Percentiles rank a stretch among this genome's conserved stretches.
Conservation (phyloP, 2,329 filamentous ascomycete genomes). For the Epichloe gansuensis region DNA sequence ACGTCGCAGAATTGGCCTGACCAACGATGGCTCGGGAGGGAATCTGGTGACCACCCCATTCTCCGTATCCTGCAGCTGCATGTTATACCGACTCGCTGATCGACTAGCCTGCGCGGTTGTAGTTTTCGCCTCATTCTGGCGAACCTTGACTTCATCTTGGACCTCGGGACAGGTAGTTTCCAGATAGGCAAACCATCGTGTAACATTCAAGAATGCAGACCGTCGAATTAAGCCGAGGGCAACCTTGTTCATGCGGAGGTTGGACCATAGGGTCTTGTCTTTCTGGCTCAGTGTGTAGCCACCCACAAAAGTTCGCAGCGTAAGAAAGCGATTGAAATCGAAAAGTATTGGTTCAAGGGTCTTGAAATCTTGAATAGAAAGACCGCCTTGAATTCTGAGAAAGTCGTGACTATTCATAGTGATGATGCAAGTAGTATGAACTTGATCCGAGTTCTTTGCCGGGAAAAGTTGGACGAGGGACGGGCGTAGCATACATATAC, state of each 20-base stretch:
- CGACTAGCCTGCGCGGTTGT: not conserved
- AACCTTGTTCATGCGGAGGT: not conserved
- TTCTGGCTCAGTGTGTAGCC: not conserved
- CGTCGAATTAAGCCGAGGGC: not conserved
- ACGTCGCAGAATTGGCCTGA: too few relatives aligned
- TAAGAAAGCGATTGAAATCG: not conserved
- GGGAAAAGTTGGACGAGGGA: too few relatives aligned
- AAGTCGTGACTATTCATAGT: too few relatives aligned
- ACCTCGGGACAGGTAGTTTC: not conserved
- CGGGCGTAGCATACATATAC: too few relatives aligned
- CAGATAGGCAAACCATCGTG: not conserved
- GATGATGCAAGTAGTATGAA: too few relatives aligned
- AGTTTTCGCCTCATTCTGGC: not conserved
- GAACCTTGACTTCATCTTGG: not conserved
- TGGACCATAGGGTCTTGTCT: not conserved
- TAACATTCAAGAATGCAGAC: not conserved
- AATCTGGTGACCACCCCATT: slow-evolving; percentile 77
- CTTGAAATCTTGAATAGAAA: too few relatives aligned
- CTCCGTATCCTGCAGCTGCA: slow-evolving; percentile 64
- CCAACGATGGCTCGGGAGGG: slow-evolving; percentile 64
- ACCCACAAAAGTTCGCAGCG: not conserved
- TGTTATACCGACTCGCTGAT: slow-evolving; percentile 43
- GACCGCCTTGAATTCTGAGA: too few relatives aligned
- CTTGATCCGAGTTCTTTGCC: too few relatives aligned
- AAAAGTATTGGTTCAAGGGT: too few relatives aligned